Conservation (phyloP, 139 green algal genomes). For the Nannochloris sp. region DNA sequence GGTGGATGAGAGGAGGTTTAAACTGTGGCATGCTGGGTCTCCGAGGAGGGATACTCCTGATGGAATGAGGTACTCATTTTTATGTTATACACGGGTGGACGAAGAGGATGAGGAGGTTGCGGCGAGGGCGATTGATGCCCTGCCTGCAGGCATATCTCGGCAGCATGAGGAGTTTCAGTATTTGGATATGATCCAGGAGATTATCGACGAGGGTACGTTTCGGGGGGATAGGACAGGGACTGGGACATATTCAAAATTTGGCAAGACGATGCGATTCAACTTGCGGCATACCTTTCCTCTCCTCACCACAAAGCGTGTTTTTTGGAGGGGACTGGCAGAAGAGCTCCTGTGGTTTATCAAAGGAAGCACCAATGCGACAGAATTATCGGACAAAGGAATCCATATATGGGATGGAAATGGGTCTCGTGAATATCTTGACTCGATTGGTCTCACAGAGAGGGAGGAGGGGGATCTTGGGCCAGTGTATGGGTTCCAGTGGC, state of each 20-base stretch:
- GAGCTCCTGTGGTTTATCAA: conserved; percentile 99
- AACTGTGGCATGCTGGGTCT: conserved; percentile 53
- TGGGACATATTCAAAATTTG: conserved; percentile 88
- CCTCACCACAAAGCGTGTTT: conserved; percentile 95
- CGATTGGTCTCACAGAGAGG: conserved; percentile 49
- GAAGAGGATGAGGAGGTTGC: background rate
- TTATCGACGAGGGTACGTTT: conserved; percentile 67
- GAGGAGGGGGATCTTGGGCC: conserved; percentile 93
- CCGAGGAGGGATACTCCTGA: conserved; percentile 32
- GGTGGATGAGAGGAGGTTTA: conserved; percentile 51
- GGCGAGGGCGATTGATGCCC: background rate
- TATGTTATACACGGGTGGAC: conserved; percentile 52
- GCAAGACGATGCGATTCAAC: conserved; percentile 82
- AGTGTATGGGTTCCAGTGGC: conserved; percentile 99
- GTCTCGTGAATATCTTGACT: conserved; percentile 57
- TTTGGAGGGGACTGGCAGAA: conserved; percentile 91
- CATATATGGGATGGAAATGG: conserved; percentile 98
- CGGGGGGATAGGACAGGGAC: conserved; percentile 91
- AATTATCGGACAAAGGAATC: conserved; percentile 76
- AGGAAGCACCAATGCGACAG: conserved; percentile 75
- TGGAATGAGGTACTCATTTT: conserved; percentile 55
- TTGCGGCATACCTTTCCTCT: conserved; percentile 92
- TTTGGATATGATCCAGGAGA: conserved; percentile 77
- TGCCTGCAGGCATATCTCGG: conserved; percentile 42
- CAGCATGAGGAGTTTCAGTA: conserved; percentile 94